A percentile compares a stretch with the other conserved stretches of the same genome.
Evolutionary conservation across 2,329 filamentous ascomycete genomes (phyloP).

Genomic region (Phaeoacremonium minimum): DNA sequence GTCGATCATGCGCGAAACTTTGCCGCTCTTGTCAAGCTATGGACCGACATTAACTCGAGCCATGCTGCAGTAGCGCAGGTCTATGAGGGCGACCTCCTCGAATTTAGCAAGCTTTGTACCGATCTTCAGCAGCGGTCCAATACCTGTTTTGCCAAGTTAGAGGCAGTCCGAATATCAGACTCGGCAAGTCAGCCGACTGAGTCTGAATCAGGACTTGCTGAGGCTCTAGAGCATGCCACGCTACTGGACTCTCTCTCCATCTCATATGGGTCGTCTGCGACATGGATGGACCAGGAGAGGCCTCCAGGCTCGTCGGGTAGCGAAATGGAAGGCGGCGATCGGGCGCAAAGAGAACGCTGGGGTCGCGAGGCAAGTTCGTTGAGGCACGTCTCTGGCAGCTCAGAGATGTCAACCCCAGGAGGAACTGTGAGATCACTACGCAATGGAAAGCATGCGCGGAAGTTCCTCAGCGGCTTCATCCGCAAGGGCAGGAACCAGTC

Average conservation of each 20-base stretch:
- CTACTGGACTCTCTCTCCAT: constrained; percentile 29
- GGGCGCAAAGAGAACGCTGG: constrained; percentile 9
- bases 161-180: constrained; percentile 36
- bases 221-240: constrained; percentile 41
- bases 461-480: constrained; percentile 37
- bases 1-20: constrained; percentile 86
- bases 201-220: constrained; percentile 25
- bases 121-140: constrained; percentile 46
- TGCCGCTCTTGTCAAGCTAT: constrained; percentile 76
- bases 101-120: constrained; percentile 48
- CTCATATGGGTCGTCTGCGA: constrained; percentile 26
- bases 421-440: constrained; percentile 21
- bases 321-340: constrained; percentile 31
- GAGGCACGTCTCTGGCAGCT: constrained; percentile 22
- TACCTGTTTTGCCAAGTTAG: constrained; percentile 45
- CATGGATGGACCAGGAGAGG: constrained; percentile 28
- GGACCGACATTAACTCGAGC: constrained; percentile 56
- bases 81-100: constrained; percentile 47
- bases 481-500: constrained; percentile 22
- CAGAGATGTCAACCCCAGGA: constrained; percentile 22
- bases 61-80: constrained; percentile 23
- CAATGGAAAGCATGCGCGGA: constrained; percentile 33
- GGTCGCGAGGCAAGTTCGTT: constrained; percentile 15
- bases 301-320: constrained; percentile 49
- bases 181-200: constrained; percentile 23